These are phyloP conservation scores for Xylaria telfairii DNA, from an alignment of 495 filamentous ascomycete species.

Conservation along the genomic window DNA sequence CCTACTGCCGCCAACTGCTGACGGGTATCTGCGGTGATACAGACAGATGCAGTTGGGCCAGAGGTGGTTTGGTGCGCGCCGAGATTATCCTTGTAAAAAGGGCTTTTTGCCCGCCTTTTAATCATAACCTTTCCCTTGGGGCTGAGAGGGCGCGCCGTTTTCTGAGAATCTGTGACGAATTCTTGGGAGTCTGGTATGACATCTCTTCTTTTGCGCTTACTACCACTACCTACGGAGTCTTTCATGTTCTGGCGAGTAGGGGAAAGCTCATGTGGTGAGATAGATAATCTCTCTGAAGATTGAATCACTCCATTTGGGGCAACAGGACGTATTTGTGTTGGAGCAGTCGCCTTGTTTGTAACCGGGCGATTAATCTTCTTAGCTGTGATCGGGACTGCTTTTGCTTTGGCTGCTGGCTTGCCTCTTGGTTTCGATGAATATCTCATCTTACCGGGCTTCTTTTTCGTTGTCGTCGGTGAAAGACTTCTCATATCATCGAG, in stretches of 20 bases:
- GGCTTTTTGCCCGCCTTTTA: slow-evolving; percentile 5
- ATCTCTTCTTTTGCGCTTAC: background rate
- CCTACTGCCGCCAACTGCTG: background rate
- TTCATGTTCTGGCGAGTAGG: background rate
- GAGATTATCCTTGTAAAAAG: background rate
- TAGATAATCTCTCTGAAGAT: background rate
- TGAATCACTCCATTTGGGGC: background rate
- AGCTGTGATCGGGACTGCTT: background rate
- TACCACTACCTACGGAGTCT: background rate
- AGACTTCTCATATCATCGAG: background rate
- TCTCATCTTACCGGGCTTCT: background rate
- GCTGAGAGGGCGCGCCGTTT: background rate
- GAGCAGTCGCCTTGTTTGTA: background rate
- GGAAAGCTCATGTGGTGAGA: background rate
- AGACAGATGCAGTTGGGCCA: background rate
- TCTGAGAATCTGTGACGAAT: background rate
- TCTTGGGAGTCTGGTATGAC: slow-evolving; percentile 17
- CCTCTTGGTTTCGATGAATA: background rate
- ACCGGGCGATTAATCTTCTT: background rate
- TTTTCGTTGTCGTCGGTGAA: background rate
- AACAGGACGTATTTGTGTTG: background rate
- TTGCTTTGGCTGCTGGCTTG: slow-evolving; percentile 5
- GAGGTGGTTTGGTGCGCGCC: background rate
- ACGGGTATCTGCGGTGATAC: background rate
- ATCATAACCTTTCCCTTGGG: background rate